Evolutionary conservation across 139 green algal genomes (phyloP).

Genomic region (Marvania coccoides): DNA sequence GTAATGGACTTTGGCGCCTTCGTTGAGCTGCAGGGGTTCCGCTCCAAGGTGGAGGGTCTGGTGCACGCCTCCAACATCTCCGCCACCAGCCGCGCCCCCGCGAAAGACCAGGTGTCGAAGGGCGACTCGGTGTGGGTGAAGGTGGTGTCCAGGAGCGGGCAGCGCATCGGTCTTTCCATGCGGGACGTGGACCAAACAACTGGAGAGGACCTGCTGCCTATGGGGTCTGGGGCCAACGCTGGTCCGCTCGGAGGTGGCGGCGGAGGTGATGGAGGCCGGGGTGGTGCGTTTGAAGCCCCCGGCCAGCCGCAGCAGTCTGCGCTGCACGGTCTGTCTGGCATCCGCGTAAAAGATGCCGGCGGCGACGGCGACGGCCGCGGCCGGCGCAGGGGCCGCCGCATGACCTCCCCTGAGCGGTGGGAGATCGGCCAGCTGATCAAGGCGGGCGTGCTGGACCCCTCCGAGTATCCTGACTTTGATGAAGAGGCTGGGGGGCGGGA

Average conservation of each 20-base stretch:
- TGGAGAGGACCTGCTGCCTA: constrained; percentile 69
- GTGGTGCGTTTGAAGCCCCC: not conserved
- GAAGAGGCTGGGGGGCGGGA: constrained; percentile 52
- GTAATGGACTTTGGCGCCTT: constrained; percentile 97
- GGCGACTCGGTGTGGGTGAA: constrained; percentile 74
- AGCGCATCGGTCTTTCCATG: constrained; percentile 80
- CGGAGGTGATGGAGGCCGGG: constrained; percentile 24
- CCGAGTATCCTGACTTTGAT: constrained; percentile 87
- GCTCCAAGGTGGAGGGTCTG: constrained; percentile 72
- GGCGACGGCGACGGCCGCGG: constrained; percentile 1
- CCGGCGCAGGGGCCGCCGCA: constrained; percentile 18
- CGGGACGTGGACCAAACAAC: constrained; percentile 92
- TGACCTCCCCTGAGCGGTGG: constrained; percentile 51
- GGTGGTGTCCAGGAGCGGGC: constrained; percentile 46
- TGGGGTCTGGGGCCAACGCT: constrained; percentile 5
- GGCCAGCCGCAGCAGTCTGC: constrained; percentile 14
- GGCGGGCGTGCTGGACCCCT: constrained; percentile 74
- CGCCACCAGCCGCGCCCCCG: constrained; percentile 1
- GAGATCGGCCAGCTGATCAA: constrained; percentile 50
- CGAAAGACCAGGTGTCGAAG: constrained; percentile 34
- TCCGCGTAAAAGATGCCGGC: constrained; percentile 43
- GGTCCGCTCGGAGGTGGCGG: not conserved
- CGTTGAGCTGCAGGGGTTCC: constrained; percentile 78
- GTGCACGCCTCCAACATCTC: constrained; percentile 89
- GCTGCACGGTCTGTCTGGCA: constrained; percentile 76